Conservation (phyloP, 495 filamentous ascomycete genomes). For the Friedmanniomyces endolithicus region DNA sequence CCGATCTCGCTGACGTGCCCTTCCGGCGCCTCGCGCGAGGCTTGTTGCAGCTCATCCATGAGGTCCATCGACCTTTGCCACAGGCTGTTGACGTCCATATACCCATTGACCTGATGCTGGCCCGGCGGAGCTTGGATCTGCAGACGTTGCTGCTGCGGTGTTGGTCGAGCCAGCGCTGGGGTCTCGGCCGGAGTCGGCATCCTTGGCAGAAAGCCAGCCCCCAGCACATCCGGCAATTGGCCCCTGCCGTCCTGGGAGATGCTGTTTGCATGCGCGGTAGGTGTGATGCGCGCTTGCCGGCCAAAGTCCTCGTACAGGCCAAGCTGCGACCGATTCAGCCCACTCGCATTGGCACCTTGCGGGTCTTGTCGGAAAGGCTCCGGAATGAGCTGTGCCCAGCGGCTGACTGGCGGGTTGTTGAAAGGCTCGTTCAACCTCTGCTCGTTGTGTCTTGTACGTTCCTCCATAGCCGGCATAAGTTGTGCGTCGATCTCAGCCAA, state of each 20-base stretch:
- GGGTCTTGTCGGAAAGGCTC: slow-evolving; percentile 74
- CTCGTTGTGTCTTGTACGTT: slow-evolving; percentile 57
- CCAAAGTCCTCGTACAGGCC: slow-evolving; percentile 94
- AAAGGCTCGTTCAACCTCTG: slow-evolving; percentile 69
- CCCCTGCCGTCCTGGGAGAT: slow-evolving; percentile 46
- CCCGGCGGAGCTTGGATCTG: slow-evolving; percentile 21
- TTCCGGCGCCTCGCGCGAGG: slow-evolving; percentile 52
- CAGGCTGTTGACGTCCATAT: slow-evolving; percentile 49
- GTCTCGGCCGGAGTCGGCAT: slow-evolving; percentile 71
- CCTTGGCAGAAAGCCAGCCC: slow-evolving; percentile 64
- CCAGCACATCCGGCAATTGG: slow-evolving; percentile 61
- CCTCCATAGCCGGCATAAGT: slow-evolving; percentile 61
- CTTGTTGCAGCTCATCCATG: slow-evolving; percentile 55
- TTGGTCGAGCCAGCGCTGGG: slow-evolving; percentile 58
- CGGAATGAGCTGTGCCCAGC: slow-evolving; percentile 79
- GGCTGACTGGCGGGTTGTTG: slow-evolving; percentile 65
- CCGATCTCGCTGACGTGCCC: slow-evolving; percentile 57
- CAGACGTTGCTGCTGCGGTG: slow-evolving; percentile 45
- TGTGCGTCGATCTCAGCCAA: slow-evolving; percentile 88
- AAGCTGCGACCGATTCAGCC: slow-evolving; percentile 83
- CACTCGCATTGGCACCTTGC: slow-evolving; percentile 32
- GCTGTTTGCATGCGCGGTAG: slow-evolving; percentile 41
- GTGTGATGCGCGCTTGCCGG: slow-evolving; percentile 54
- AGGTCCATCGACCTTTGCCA: slow-evolving; percentile 55
- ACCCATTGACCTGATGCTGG: slow-evolving; percentile 46